Base-by-base conservation (phyloP, 805 yeast genomes). In the Cyberlindnera nakhonratchasimensis region DNA sequence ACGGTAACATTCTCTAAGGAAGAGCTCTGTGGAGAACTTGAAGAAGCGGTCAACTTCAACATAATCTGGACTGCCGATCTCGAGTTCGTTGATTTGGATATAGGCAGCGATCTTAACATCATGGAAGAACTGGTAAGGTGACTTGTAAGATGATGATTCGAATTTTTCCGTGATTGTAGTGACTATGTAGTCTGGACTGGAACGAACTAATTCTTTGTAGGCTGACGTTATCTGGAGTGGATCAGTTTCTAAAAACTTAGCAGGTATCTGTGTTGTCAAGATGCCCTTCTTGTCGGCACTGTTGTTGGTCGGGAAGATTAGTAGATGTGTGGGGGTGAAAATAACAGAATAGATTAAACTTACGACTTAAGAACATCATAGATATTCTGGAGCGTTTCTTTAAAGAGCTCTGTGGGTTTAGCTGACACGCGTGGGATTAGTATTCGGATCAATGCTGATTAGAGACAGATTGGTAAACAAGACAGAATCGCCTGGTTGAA, bases 101-200 rank as follows among this genome's bases (percentile, higher is more conserved):
- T 76, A 69, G 28, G 80, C 65, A 0, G 80, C 76, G 14, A 81
- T 62, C 45, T 73, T 80, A 34, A 86, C 56, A 58, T 86, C 95
- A 54, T 85, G 91, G 53, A 69, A 84, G 11, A 85, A 54, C 32
- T 66, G 65, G 53, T 81, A 83, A 6, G 82, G 57, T 1, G 60
- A 44, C 5, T 46, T 55, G 54, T 82, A 82, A 14, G 62, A 55
- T 2, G 57, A 55, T 1, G 58, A 48, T 1, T 59, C 60, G 48
- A 69, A 65, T 50, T 74, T 75, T 5, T 65, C 60, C 0, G 52
- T 22, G n/a, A 82, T 66, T 0, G 77, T 69, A 0, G 75, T 71
- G 4, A 57, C 55, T 19, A 47, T 30, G 12, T 36, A 34, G 9
- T 48, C 48, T 5, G 45, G 22, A 2, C 39, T 37, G 10, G 32